Percentiles rank a stretch among this genome's conserved stretches.
Evolutionary conservation across 345 rosid species (phyloP).

Genomic region (Eucalyptus pauciflora): DNA sequence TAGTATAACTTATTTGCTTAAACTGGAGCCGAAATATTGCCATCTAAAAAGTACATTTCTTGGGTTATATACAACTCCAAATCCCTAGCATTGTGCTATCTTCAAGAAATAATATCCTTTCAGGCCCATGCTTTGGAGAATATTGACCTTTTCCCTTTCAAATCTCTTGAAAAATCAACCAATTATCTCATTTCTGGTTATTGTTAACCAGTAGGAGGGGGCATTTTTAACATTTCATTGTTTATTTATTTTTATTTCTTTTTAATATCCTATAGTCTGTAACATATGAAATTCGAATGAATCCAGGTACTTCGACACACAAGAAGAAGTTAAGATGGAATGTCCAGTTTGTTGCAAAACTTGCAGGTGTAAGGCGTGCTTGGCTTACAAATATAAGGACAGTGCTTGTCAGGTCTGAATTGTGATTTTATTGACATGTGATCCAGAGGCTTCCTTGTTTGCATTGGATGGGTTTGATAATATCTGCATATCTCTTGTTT

Average conservation of each 20-base stretch:
- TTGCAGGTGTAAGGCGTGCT: slow-evolving; percentile 77
- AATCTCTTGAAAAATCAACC: background rate
- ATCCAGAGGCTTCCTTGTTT: background rate
- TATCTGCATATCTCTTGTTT: slow-evolving; percentile 6
- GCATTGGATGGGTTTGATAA: background rate
- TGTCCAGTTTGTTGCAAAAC: slow-evolving; percentile 86
- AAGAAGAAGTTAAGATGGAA: slow-evolving; percentile 62
- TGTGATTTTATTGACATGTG: slow-evolving; percentile 3
- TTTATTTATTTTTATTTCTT: rapidly evolving
- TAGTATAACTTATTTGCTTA: background rate
- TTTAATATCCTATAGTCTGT: background rate
- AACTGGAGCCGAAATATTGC: background rate
- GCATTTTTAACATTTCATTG: background rate
- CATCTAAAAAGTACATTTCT: background rate
- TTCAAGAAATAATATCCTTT: background rate
- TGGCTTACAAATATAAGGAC: slow-evolving; percentile 37
- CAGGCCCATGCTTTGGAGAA: background rate
- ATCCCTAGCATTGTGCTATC: background rate
- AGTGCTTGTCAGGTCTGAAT: slow-evolving; percentile 67
- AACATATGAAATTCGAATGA: slow-evolving; percentile 1
- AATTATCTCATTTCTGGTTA: background rate
- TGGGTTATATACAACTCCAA: background rate
- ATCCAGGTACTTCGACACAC: slow-evolving; percentile 46
- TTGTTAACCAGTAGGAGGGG: background rate
- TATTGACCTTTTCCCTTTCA: background rate